Evolutionary conservation across 768 basidiomycete species (phyloP), one percentile per base, ranked within the genome.

Genomic region (Collybia sordida): DNA sequence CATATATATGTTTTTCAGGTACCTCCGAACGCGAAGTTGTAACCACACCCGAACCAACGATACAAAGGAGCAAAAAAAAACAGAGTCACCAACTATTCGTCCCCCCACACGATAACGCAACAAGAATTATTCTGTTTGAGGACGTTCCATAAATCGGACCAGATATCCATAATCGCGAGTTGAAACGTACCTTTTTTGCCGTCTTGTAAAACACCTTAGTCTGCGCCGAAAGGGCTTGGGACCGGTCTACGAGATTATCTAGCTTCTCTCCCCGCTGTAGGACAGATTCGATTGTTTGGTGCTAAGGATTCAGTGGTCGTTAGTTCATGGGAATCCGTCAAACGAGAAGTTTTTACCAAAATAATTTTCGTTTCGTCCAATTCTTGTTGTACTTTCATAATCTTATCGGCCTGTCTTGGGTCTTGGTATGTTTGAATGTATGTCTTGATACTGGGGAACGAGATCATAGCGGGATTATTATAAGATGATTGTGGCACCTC

Each of bases 181-280:
- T n/a, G n/a, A 8, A 3, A 61, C 79, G 44, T 49, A 93, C 95
- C 88, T 95, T 96, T 88, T 98, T 98, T 2, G 96, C 93, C 7
- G 95, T 97, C 87, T 98, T 97, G 77, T 98, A 98, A 66, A 99
- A 99, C 88, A 92, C 89, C 84, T 98, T 98, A 72, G 84, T 92
- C 72, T 94, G 92, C 15, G 82, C 74, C 34, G 93, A 92, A 48
- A 98, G 70, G 27, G 88, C 86, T 62, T 90, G 86, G 48, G 94
- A 97, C 31, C 95, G 82, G 60, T 98, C 95, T 9, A 98, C 96
- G 7, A 98, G 75, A 66, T 92, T 92, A 68, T 98, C 94, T 38
- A 99, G 78, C 72, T 93, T 94, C 80, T 98, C 96, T 38, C 97
- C 97, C 11, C 97, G 85, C 66, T 95, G 86, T 37, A 99, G 78